Base-by-base conservation (phyloP, 2,329 filamentous ascomycete genomes). In the Clonostachys solani region DNA sequence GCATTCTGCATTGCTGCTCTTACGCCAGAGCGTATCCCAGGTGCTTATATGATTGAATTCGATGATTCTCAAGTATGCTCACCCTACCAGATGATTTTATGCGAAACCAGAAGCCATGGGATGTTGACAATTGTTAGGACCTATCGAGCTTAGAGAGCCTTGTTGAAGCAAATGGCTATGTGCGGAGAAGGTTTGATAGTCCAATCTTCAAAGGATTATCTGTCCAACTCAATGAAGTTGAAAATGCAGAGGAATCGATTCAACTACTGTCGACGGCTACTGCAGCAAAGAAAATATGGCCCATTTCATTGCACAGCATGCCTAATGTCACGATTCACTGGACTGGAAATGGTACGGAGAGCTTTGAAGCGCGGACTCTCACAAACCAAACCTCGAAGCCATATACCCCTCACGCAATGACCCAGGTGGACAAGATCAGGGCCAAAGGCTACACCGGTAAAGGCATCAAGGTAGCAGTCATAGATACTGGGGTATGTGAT, bases 401-500 rank as follows among this genome's bases (percentile, higher is more conserved):
- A 38, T 51, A 51, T 8, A 54, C 48, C 15, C 40, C 40, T 13
- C 62, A 61, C 45, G 62, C 75, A 51, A 73, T 74, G 70, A 75
- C 72, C 18, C 72, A 75, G 57, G 70, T 77, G 33, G 66, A 73
- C 57, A 66, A 67, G 61, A 64, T 77, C 42, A 65, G 63, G 41
- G 67, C 65, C 13, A 54, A 66, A 40, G 72, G 71, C 2, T 49
- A 70, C 47, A 67, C 61, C 3, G 73, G 73, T 23, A 64, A 65
- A 50, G 73, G 72, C 35, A 63, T 75, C 60, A 72, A 69, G 52
- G 62, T 77, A 50, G 73, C 57, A 37, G 59, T 76, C 17, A 65
- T 77, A 37, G 73, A 75, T 54, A 71, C 67, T 13, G 72, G 72
- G 49, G 67, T 71, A 63, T 55, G 68, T 64, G 77, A 77, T 54